Evolutionary conservation across 257 asterid species (phyloP).

Genomic region (Nicotiana tabacum): DNA sequence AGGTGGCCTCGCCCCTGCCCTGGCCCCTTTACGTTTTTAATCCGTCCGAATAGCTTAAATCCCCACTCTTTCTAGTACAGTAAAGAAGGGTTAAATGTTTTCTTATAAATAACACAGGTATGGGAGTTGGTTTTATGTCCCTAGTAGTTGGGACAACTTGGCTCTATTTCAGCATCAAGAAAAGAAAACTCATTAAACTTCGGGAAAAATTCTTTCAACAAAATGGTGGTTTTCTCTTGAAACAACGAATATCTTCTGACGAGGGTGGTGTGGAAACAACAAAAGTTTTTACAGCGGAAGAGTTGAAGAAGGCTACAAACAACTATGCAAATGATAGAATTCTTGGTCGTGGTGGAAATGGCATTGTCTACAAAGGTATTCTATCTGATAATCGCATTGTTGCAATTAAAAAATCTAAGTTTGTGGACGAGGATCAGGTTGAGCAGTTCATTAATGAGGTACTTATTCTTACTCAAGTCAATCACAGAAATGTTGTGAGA

Average conservation of each 20-base stretch:
- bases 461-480: constrained; percentile 65
- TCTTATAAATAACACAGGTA: constrained; percentile 30
- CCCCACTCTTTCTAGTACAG: neutral
- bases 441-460: constrained; percentile 78
- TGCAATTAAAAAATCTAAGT: constrained; percentile 63
- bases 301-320: constrained; percentile 53
- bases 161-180: constrained; percentile 51
- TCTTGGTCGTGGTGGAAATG: constrained; percentile 75
- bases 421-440: constrained; percentile 52
- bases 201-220: constrained; percentile 66
- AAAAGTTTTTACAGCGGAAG: constrained; percentile 53
- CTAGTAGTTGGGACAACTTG: constrained; percentile 38
- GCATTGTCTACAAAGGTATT: constrained; percentile 66
- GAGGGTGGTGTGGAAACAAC: constrained; percentile 42
- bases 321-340: constrained; percentile 49
- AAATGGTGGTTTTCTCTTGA: constrained; percentile 62
- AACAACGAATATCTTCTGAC: constrained; percentile 47
- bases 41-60: no score
- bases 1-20: no score
- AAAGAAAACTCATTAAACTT: constrained; percentile 35
- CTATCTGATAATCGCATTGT: constrained; percentile 43
- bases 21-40: no score
- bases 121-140: constrained; percentile 58
- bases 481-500: constrained; percentile 70
- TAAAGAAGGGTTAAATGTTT: no score